These are phyloP conservation scores for Rhizopogon roseolus DNA, from an alignment of 768 basidiomycete genomes.

Conservation along the genomic window DNA sequence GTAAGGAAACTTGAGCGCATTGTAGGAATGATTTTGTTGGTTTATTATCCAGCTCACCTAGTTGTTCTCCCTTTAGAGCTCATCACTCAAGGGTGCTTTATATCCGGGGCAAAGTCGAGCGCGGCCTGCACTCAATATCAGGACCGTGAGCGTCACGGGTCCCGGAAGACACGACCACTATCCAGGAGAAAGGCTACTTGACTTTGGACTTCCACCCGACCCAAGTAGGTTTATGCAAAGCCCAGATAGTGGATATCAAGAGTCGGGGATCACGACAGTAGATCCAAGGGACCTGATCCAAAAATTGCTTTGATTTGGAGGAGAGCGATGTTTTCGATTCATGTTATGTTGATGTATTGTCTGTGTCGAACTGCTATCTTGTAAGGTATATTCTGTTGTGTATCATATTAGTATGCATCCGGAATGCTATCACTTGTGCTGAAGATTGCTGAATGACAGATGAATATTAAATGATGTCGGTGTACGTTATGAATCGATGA, in stretches of 20 bases:
- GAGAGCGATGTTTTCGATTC: neutral
- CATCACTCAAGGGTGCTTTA: conserved; percentile 4
- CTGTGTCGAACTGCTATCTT: neutral
- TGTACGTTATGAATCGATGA: neutral
- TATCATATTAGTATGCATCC: conserved; percentile 4
- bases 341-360: conserved; percentile 1
- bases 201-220: conserved; percentile 6
- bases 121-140: neutral
- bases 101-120: conserved; percentile 1
- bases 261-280: neutral
- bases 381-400: neutral
- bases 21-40: neutral
- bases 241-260: neutral
- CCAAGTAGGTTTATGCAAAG: neutral
- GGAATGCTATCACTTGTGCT: conserved; percentile 3
- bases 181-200: conserved; percentile 14
- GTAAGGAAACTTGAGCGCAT: neutral
- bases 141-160: conserved; percentile 9
- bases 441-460: neutral
- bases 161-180: neutral
- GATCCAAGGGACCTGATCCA: neutral
- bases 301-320: neutral
- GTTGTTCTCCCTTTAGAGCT: conserved; percentile 1
- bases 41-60: neutral
- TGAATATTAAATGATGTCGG: no score